Conservation (phyloP, 2,329 filamentous ascomycete species). For the Colletotrichum musae region DNA sequence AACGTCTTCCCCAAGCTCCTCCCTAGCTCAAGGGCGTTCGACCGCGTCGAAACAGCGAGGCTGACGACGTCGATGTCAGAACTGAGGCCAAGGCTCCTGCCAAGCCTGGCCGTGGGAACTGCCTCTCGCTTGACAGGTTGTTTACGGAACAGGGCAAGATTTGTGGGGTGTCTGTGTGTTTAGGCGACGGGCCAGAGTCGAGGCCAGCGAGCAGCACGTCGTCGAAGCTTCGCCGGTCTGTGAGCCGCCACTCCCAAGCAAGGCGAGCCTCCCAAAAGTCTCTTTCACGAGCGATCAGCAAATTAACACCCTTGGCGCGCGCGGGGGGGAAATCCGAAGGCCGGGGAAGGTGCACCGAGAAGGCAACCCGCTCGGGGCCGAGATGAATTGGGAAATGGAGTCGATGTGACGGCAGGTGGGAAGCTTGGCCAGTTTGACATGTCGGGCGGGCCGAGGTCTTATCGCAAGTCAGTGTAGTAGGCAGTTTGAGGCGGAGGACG, state of each 20-base stretch:
- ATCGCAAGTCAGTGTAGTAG: background rate
- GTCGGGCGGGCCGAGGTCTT: slow-evolving; percentile 27
- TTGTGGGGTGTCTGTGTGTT: background rate
- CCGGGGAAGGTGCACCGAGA: slow-evolving; percentile 2
- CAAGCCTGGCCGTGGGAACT: background rate
- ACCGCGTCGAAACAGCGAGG: background rate
- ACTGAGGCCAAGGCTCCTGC: background rate
- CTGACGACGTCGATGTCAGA: background rate
- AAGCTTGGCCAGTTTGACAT: slow-evolving; percentile 28
- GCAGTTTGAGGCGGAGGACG: too few relatives aligned
- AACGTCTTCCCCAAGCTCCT: background rate
- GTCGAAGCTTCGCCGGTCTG: slow-evolving; percentile 1
- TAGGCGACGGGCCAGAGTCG: too few relatives aligned
- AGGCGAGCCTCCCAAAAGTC: background rate
- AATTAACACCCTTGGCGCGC: background rate
- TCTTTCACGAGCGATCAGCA: background rate
- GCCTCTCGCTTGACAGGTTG: background rate
- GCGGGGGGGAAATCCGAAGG: background rate
- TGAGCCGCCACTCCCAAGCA: background rate
- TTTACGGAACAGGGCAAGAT: too few relatives aligned
- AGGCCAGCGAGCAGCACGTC: background rate
- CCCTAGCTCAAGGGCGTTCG: background rate
- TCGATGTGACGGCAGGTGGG: slow-evolving; percentile 19
- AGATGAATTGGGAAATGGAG: slow-evolving; percentile 17
- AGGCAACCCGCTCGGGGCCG: slow-evolving; percentile 4